Percentiles rank a stretch among this genome's conserved stretches.
Evolutionary conservation across 176 grass and related monocot genomes (phyloP).

Genomic region (Pontederia crassipes): DNA sequence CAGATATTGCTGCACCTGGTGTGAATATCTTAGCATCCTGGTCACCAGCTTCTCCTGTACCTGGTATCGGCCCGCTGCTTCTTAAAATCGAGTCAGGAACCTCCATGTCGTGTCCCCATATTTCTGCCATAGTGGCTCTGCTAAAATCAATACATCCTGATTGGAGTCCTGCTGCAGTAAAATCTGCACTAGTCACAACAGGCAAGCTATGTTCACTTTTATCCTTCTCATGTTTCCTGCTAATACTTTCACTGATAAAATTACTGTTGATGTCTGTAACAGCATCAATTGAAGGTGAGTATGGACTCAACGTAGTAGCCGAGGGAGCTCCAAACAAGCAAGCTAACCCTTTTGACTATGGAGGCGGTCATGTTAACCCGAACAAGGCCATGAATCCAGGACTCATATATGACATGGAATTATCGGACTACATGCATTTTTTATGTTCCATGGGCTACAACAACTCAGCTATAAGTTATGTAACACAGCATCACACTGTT

Average conservation of each 20-base stretch:
- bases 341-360: slow-evolving; percentile 75
- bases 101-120: slow-evolving; percentile 88
- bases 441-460: slow-evolving; percentile 92
- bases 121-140: slow-evolving; percentile 62
- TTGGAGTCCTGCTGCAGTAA: slow-evolving; percentile 84
- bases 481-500: slow-evolving; percentile 33
- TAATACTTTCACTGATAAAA: background rate
- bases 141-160: slow-evolving; percentile 78
- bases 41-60: slow-evolving; percentile 57
- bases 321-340: slow-evolving; percentile 66
- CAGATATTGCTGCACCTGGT: slow-evolving; percentile 79
- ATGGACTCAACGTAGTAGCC: slow-evolving; percentile 53
- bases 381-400: slow-evolving; percentile 63
- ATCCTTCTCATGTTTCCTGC: background rate
- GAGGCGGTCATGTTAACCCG: slow-evolving; percentile 85
- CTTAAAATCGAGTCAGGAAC: slow-evolving; percentile 95
- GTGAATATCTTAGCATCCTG: slow-evolving; percentile 95
- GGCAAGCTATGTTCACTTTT: slow-evolving; percentile 24
- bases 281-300: slow-evolving; percentile 46
- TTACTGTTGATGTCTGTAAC: slow-evolving; percentile 1
- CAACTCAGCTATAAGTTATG: slow-evolving; percentile 45
- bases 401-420: slow-evolving; percentile 65
- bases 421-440: slow-evolving; percentile 57
- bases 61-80: slow-evolving; percentile 33
- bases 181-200: slow-evolving; percentile 89